Percentiles rank a stretch among this genome's conserved stretches.
Conservation (phyloP, 345 rosid species). For the Trapa bicornis region DNA sequence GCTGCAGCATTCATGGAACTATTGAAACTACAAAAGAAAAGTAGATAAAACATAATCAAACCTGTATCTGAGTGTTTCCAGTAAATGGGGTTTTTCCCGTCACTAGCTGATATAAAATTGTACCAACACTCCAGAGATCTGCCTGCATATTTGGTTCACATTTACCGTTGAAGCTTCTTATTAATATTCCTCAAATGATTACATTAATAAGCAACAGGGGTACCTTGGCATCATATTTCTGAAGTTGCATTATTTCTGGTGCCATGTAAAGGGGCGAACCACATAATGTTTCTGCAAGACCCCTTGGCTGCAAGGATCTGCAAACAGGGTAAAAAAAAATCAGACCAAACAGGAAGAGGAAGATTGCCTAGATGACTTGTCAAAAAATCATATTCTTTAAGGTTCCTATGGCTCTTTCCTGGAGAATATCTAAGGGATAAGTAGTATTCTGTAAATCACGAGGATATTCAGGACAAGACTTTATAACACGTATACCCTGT, state of each 20-base stretch:
- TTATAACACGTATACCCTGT: background rate
- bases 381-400: background rate
- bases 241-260: conserved; percentile 97
- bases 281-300: conserved; percentile 93
- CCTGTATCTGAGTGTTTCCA: conserved; percentile 87
- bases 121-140: conserved; percentile 99
- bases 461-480: background rate
- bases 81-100: conserved; percentile 90
- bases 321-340: conserved; percentile 7
- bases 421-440: background rate
- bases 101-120: conserved; percentile 89
- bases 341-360: background rate
- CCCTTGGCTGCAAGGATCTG: conserved; percentile 88
- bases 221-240: conserved; percentile 98
- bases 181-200: conserved; percentile 5
- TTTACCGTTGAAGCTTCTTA: conserved; percentile 22
- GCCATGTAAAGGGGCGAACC: conserved; percentile 99
- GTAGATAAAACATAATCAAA: conserved; percentile 4
- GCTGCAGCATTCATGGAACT: background rate
- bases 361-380: background rate
- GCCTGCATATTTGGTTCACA: conserved; percentile 54
- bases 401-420: background rate
- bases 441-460: background rate
- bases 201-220: conserved; percentile 11
- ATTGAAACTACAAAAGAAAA: too few relatives aligned